A percentile compares a stretch with the other conserved stretches of the same genome.
Conservation (phyloP, 208 protist genomes). For the Crithidia expoeki region DNA sequence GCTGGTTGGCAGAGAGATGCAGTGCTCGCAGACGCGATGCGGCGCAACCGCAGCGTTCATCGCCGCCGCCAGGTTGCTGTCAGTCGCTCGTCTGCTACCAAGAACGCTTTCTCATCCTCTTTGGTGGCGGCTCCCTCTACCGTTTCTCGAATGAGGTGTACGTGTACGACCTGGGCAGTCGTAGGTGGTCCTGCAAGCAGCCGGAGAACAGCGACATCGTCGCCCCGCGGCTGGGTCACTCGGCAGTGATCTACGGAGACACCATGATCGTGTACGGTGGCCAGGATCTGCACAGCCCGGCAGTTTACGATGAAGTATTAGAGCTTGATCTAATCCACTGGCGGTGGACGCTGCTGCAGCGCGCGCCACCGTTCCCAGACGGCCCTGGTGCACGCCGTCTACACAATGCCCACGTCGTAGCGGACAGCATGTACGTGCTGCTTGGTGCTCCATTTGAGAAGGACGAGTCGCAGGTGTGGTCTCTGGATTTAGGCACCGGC, state of each 20-base stretch:
- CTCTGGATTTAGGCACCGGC: slow-evolving; percentile 57
- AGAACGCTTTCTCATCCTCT: slow-evolving; percentile 77
- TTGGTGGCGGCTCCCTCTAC: slow-evolving; percentile 66
- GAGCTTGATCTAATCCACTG: slow-evolving; percentile 73
- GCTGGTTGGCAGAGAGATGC: slow-evolving; percentile 1
- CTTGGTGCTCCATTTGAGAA: slow-evolving; percentile 52
- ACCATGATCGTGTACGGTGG: slow-evolving; percentile 90
- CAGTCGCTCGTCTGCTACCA: slow-evolving; percentile 72
- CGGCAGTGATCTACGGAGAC: slow-evolving; percentile 72
- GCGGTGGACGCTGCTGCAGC: slow-evolving; percentile 64
- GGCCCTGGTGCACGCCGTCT: slow-evolving; percentile 72
- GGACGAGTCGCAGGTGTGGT: slow-evolving; percentile 48
- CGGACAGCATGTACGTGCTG: slow-evolving; percentile 80
- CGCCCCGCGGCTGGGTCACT: slow-evolving; percentile 53
- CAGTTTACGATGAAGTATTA: slow-evolving; percentile 65
- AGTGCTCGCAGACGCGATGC: background rate
- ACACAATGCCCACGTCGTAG: slow-evolving; percentile 72
- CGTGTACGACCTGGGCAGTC: slow-evolving; percentile 26
- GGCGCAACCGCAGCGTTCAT: too few species aligned
- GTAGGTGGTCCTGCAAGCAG: slow-evolving; percentile 16
- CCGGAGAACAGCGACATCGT: slow-evolving; percentile 62
- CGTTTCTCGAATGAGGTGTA: slow-evolving; percentile 21
- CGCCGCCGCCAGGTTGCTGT: slow-evolving; percentile 74
- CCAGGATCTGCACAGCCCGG: slow-evolving; percentile 47
- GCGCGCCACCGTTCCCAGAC: slow-evolving; percentile 51